Base-by-base conservation (phyloP, 208 protist genomes). In the Leishmania tropica region DNA sequence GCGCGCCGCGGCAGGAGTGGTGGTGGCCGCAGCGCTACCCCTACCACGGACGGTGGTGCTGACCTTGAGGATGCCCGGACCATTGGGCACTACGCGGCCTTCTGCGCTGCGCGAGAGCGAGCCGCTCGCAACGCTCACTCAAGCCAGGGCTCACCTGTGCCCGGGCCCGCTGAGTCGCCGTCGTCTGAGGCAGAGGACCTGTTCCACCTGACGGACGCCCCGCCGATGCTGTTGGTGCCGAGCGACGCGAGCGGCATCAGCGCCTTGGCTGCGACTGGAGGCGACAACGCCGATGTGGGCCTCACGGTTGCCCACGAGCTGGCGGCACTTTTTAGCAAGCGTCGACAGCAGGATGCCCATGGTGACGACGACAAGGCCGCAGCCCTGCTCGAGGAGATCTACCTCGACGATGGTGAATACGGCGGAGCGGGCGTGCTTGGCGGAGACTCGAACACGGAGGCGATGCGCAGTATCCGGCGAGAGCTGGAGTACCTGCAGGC, bases 401-500 rank as follows among this genome's bases (percentile, higher is more conserved):
- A 92, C 65, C 75, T 91, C 40, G 72, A 76, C n/a, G 67, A 70
- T 21, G 71, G 75, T 10, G 70, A 71, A 7, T 64, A 80, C 45
- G 35, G 76, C 40, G 37, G 65, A 42, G 37, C 31, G 4, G 80
- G 70, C 21, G 5, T 54, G 47, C 65, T 51, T 3, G 79, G 28
- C 4, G 70, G 15, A 1, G 85, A 90, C 35, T 86, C 79, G 42
- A 87, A 90, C 68, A 48, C 71, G 37, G 79, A 83, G 45, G 80
- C 84, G 48, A 91, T 93, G 77, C 76, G 75, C 28, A 76, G 78
- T 53, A 83, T 95, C 28, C 83, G 82, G 11, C 51, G 75, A 53
- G 88, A 93, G 83, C 80, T 93, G 37, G 81, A 88, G 76, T 91
- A 93, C 83, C 80, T 93, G 67, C 85, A 92, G 70, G 70, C 54